Conservation (phyloP, 1,139 yeast genomes). For the Yamadazyma spencermartinsiae region DNA sequence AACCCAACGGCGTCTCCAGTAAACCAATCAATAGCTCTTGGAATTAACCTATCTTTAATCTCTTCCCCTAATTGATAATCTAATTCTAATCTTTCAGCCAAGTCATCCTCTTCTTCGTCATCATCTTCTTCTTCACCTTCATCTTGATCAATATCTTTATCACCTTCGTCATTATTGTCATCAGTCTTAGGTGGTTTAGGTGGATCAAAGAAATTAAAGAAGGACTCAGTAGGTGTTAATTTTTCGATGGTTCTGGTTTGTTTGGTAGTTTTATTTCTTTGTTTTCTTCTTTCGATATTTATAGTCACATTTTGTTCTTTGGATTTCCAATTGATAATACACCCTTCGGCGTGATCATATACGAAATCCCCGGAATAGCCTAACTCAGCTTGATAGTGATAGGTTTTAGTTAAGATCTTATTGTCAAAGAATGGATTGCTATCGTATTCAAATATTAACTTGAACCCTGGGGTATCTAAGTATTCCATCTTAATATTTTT, state of each 20-base stretch:
- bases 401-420: constrained; percentile 73
- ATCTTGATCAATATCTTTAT: constrained; percentile 44
- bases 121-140: constrained; percentile 37
- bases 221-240: constrained; percentile 88
- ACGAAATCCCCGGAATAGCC: constrained; percentile 96
- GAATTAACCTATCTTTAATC: constrained; percentile 91
- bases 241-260: constrained; percentile 96
- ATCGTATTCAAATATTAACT: constrained; percentile 75
- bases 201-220: constrained; percentile 94
- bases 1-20: constrained; percentile 90
- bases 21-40: constrained; percentile 97
- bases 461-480: constrained; percentile 87
- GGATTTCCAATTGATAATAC: constrained; percentile 79
- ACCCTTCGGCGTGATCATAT: constrained; percentile 95
- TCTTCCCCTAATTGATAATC: constrained; percentile 97
- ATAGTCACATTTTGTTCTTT: constrained; percentile 84
- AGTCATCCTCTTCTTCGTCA: constrained; percentile 64
- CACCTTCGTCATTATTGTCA: constrained; percentile 44
- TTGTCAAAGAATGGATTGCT: constrained; percentile 80
- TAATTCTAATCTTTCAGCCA: constrained; percentile 82
- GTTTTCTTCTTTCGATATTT: constrained; percentile 90
- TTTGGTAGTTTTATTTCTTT: constrained; percentile 95
- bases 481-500: constrained; percentile 79
- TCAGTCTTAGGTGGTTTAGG: constrained; percentile 70
- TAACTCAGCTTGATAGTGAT: constrained; percentile 90